Base-by-base conservation (phyloP, 371 early-diverging fungal genomes). In the Dichotomocladium elegans region DNA sequence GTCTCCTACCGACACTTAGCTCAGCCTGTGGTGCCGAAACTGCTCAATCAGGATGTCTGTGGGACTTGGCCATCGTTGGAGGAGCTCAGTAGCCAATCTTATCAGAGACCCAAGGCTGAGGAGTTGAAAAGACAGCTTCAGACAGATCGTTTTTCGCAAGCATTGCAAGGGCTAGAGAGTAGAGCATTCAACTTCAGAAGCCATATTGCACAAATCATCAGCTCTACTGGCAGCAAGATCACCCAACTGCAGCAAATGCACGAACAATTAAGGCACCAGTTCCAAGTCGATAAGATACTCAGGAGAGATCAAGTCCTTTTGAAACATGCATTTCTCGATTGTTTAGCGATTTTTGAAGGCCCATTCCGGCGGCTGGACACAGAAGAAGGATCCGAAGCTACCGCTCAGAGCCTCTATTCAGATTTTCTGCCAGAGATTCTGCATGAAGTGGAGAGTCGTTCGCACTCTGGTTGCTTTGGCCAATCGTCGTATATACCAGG, bases 121-220 rank as follows among this genome's bases (percentile, higher is more conserved):
- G 51, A 60, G 41, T 40, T 55, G 0, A 29, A 27, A 28, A 4
- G 7, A 19, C 7, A n/a, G 12, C 14, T 58, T 3, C 47, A 46
- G 11, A 33, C 31, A 4, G 37, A 14, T 10, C 49, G 35, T 35
- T 33, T 48, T 24, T 48, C 49, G 14, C 49, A 33, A 12, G 40
- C 49, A 11, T 22, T 60, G 30, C 60, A 60, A 33, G 53, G 22
- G 9, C 24, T 60, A 11, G 55, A 49, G 12, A 53, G 49, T 12
- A 44, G 53, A 3, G 55, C 45, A 0, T 60, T 50, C 12, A 51
- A 17, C 14, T 60, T 45, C 46, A 35, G 45, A 15, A 43, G 17
- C 17, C 22, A 24, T 22, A 41, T 55, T 22, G 8, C 30, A 21
- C 47, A 55, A 26, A 33, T 29, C 8, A n/a, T 43, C 8, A 14